Conservation (phyloP, 2,329 filamentous ascomycete species). For the Pyrenophora graminea region DNA sequence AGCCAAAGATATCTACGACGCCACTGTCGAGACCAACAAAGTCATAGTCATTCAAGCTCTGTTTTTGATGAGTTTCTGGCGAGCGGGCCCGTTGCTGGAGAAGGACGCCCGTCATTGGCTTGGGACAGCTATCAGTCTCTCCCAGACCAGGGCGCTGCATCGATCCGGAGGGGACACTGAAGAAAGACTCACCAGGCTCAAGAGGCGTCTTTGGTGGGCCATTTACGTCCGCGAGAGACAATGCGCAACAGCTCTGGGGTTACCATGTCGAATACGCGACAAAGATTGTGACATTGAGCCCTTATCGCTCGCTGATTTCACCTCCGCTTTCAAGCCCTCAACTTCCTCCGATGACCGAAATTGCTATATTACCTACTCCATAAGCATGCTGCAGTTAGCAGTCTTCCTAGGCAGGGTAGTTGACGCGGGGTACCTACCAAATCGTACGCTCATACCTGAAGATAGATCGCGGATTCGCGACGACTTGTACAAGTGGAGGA, state of each 20-base stretch:
- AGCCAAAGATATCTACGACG: constrained; percentile 58
- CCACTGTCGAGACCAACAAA: constrained; percentile 58
- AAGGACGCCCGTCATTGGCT: constrained; percentile 48
- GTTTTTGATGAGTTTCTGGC: constrained; percentile 62
- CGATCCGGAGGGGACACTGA: constrained; percentile 35
- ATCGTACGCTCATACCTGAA: constrained; percentile 20
- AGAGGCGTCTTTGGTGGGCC: constrained; percentile 60
- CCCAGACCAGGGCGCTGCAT: constrained; percentile 56
- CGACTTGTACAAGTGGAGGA: constrained; percentile 49
- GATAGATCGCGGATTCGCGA: constrained; percentile 31
- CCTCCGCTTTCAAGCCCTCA: constrained; percentile 36
- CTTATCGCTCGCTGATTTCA: constrained; percentile 46
- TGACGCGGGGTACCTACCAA: constrained; percentile 42
- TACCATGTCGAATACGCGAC: constrained; percentile 55
- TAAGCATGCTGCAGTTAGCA: constrained; percentile 48
- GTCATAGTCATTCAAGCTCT: constrained; percentile 56
- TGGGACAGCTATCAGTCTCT: constrained; percentile 55
- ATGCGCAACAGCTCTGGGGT: constrained; percentile 51
- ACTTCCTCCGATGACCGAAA: constrained; percentile 34
- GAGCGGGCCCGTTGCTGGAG: constrained; percentile 50
- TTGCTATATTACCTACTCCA: constrained; percentile 41
- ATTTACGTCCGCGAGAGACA: constrained; percentile 58
- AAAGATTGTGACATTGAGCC: constrained; percentile 55
- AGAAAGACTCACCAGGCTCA: constrained; percentile 44
- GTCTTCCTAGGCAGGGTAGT: constrained; percentile 47